phyloP scores from a whole-genome alignment of 140 eudicot species.

The Anethum foeniculum region DNA sequence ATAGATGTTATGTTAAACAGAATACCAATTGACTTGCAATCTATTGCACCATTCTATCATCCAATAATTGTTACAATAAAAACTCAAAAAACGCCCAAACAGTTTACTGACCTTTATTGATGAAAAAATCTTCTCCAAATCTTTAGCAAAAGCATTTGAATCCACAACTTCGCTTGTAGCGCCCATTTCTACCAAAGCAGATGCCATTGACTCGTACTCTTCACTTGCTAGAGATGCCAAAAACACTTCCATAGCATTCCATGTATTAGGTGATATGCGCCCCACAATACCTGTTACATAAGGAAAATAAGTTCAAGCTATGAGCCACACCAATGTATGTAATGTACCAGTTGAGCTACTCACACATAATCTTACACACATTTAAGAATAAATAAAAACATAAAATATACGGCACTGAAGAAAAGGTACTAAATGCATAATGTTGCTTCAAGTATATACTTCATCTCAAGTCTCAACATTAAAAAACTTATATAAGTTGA shows the following conservation, averaged over 20 bases:
- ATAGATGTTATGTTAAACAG: background rate
- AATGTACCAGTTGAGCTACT: background rate
- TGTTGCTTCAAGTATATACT: background rate
- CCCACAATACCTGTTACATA: constrained; percentile 78
- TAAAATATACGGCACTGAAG: background rate
- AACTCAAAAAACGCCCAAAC: constrained; percentile 2
- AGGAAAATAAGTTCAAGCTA: background rate
- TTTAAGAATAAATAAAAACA: background rate
- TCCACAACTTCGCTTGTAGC: constrained; percentile 75
- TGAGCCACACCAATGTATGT: background rate
- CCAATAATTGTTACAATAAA: background rate
- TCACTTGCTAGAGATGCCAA: constrained; percentile 71
- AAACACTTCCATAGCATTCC: constrained; percentile 93
- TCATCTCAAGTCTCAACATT: constrained; percentile 1
- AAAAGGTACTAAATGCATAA: background rate
- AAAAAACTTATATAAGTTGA: background rate
- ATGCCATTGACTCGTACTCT: constrained; percentile 88
- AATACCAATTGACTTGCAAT: background rate
- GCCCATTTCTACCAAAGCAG: constrained; percentile 90
- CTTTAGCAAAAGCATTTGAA: constrained; percentile 74
- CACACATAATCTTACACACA: background rate
- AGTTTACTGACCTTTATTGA: constrained; percentile 59
- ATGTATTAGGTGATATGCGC: constrained; percentile 82
- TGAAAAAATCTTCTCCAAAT: constrained; percentile 83
- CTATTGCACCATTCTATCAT: background rate